phyloP scores from a whole-genome alignment of 331 rosid species.

The Prunus yedoensis region DNA sequence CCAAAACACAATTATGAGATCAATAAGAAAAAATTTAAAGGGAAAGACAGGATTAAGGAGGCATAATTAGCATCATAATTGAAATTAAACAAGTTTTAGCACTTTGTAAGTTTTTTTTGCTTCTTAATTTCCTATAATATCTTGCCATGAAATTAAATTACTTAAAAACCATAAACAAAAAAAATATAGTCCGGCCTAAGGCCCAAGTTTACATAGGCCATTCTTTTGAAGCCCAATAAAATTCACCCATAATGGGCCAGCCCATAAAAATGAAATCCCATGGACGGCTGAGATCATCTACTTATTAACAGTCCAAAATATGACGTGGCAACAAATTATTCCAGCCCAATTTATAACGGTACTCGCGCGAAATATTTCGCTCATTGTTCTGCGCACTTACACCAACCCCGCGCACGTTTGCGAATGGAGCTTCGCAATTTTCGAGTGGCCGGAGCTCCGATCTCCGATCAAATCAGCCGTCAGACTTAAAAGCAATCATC shows the following conservation, averaged over 20 bases:
- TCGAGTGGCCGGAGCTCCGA: conserved; percentile 14
- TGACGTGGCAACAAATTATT: background rate
- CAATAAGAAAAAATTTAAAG: background rate
- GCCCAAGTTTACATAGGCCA: background rate
- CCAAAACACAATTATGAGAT: conserved; percentile 8
- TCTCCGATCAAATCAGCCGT: background rate
- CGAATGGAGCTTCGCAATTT: background rate
- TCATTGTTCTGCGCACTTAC: background rate
- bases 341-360: background rate
- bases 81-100: background rate
- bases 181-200: background rate
- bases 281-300: conserved; percentile 11
- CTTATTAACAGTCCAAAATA: background rate
- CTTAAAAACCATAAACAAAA: no score
- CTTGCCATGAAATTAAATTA: background rate
- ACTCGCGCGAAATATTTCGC: background rate
- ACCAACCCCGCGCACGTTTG: background rate
- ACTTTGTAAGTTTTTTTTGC: background rate
- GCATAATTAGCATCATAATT: background rate
- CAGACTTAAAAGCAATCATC: background rate
- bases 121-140: background rate
- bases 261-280: background rate
- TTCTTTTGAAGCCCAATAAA: background rate
- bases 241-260: background rate
- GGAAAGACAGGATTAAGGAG: background rate